Evolutionary conservation across 495 filamentous ascomycete genomes (phyloP).

Genomic region (Trichoderma orchidacearum): DNA sequence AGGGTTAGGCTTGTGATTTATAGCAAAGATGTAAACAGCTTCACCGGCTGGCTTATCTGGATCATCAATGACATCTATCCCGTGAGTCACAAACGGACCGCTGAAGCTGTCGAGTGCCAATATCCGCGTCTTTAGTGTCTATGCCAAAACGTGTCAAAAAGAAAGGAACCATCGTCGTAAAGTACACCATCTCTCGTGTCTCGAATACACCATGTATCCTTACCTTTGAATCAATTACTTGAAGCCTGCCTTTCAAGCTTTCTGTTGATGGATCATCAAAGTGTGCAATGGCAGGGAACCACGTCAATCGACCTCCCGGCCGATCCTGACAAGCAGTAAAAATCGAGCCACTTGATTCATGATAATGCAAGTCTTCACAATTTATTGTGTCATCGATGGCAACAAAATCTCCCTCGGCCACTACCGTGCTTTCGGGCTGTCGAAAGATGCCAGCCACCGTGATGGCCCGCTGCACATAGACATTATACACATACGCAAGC

Average conservation of each 20-base stretch:
- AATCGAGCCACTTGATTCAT: slow-evolving; percentile 30
- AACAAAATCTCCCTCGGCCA: slow-evolving; percentile 7
- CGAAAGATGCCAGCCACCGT: slow-evolving; percentile 13
- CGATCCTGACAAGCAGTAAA: slow-evolving; percentile 45
- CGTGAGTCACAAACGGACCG: slow-evolving; percentile 43
- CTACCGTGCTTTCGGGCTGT: slow-evolving; percentile 3
- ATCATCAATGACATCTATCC: slow-evolving; percentile 42
- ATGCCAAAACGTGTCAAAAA: neutral
- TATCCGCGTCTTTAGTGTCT: slow-evolving; percentile 37
- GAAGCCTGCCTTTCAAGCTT: slow-evolving; percentile 26
- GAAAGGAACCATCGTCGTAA: neutral
- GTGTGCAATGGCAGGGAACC: slow-evolving; percentile 40
- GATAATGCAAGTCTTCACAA: slow-evolving; percentile 49
- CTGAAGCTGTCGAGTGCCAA: slow-evolving; percentile 37
- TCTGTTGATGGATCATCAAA: slow-evolving; percentile 20
- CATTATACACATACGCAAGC: neutral
- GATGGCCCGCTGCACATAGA: slow-evolving; percentile 3
- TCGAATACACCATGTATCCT: neutral
- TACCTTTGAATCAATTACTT: slow-evolving; percentile 42
- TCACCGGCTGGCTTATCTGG: slow-evolving; percentile 21
- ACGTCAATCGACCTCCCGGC: slow-evolving; percentile 27
- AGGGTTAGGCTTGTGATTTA: slow-evolving; percentile 43
- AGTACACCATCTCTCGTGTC: neutral
- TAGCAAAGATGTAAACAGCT: slow-evolving; percentile 45
- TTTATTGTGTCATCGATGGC: slow-evolving; percentile 38